Base-by-base conservation (phyloP, 2,329 filamentous ascomycete genomes). In the Penicillium sp. region DNA sequence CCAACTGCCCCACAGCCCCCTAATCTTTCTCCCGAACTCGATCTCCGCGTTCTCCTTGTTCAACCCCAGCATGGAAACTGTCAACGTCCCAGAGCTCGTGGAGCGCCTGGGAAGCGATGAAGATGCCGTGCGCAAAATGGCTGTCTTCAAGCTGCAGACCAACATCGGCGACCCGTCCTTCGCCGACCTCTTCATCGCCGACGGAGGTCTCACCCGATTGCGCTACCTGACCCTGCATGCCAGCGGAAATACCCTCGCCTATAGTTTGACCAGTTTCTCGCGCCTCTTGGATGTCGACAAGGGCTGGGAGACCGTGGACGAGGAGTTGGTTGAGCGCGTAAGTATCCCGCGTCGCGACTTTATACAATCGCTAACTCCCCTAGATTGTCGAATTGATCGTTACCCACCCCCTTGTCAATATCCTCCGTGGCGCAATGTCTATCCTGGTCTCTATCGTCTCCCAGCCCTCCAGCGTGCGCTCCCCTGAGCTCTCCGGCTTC, bases 111-210 rank as follows among this genome's bases (percentile, higher is more conserved):
- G 81, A 43, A 83, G 82, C 63, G 81, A 85, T 53, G 84, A 96
- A 76, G 94, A 99, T 81, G 92, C 91, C 53, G 88, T 91, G 64
- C 91, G 92, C 69, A 99, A 99, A 76, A 97, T 97, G 91, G 94
- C 94, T 57, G 94, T 95, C 57, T 99, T 99, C 84, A 97, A 97
- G 79, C 86, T 99, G 62, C 94, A 99, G 76, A 88, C 85, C 60
- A 92, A 91, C 59, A 96, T 99, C 75, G 93, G 92, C 71, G 94
- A 99, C 76, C 93, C 93, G 24, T 89, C 92, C 47, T 97, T 97
- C 73, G 94, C 94, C 67, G 94, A 97, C 73, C 87, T 95, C 65
- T 99, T 99, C 78, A 96, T 97, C 58, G 86, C 89, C 48, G 90
- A 92, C 47, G 92, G 92, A 54, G 94, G 94, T 4, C 81, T 97